Evolutionary conservation across 2,329 filamentous ascomycete genomes (phyloP).

Genomic region (Chaetoscypha palmicola): DNA sequence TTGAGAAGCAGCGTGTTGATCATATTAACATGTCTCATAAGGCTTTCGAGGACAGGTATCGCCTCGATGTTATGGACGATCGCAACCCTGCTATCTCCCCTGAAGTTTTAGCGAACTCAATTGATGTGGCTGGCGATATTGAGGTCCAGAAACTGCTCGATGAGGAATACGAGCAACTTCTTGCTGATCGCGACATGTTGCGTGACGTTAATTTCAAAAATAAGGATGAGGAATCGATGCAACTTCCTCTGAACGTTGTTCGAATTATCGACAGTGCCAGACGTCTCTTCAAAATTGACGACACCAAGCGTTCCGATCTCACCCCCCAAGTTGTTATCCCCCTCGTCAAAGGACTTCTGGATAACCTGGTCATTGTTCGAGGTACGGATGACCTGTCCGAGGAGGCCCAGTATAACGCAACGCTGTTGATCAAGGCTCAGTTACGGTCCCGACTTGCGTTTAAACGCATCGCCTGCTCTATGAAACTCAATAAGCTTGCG

Average conservation of each 20-base stretch:
- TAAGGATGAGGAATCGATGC: slow-evolving; percentile 78
- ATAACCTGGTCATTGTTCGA: slow-evolving; percentile 76
- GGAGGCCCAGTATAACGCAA: slow-evolving; percentile 85
- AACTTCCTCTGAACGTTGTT: slow-evolving; percentile 84
- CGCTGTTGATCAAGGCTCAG: slow-evolving; percentile 85
- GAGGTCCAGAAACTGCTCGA: slow-evolving; percentile 82
- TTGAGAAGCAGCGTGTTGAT: slow-evolving; percentile 88
- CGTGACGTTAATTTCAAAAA: slow-evolving; percentile 59
- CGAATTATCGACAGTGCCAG: slow-evolving; percentile 88
- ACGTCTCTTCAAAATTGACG: slow-evolving; percentile 84
- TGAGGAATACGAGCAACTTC: slow-evolving; percentile 74
- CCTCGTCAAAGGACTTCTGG: slow-evolving; percentile 65
- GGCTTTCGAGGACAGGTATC: slow-evolving; percentile 74
- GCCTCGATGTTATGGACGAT: slow-evolving; percentile 76
- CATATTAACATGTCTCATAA: slow-evolving; percentile 73
- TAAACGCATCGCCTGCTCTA: slow-evolving; percentile 81
- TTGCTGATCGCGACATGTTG: slow-evolving; percentile 67
- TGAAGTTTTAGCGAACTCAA: slow-evolving; percentile 77
- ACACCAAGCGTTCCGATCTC: slow-evolving; percentile 78
- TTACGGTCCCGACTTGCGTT: slow-evolving; percentile 84
- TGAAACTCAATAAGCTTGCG: slow-evolving; percentile 82
- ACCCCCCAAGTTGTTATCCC: slow-evolving; percentile 83
- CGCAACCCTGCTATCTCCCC: slow-evolving; percentile 46
- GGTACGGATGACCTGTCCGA: slow-evolving; percentile 73
- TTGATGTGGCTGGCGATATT: slow-evolving; percentile 80